Conservation (phyloP, 1,284 basidiomycete genomes). For the Cutaneotrichosporon sp. region DNA sequence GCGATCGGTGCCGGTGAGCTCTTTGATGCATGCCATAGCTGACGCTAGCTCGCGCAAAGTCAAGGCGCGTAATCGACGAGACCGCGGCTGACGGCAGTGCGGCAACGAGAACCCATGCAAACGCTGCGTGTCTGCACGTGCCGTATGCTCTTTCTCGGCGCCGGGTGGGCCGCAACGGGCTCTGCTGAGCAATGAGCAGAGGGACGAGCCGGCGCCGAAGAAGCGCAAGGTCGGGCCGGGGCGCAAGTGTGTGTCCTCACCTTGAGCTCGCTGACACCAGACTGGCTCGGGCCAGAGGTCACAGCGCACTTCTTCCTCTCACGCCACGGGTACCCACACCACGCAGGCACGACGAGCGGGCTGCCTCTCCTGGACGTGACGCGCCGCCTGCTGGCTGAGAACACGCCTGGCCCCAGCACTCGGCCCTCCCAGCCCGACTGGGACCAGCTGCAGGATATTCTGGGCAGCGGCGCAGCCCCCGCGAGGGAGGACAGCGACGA, state of each 20-base stretch:
- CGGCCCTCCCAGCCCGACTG: conserved; percentile 11
- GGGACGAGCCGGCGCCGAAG: neutral
- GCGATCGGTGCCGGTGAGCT: conserved; percentile 16
- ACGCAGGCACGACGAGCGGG: conserved; percentile 18
- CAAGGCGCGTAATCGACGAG: conserved; percentile 7
- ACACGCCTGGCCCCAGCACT: neutral
- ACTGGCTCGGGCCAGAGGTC: neutral
- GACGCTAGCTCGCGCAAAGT: conserved; percentile 10
- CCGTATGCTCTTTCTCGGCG: conserved; percentile 13
- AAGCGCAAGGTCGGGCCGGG: neutral
- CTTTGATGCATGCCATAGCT: neutral
- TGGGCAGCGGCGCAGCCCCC: neutral
- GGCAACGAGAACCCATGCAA: conserved; percentile 17
- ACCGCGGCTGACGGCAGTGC: conserved; percentile 11
- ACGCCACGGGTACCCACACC: conserved; percentile 10
- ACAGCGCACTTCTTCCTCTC: conserved; percentile 18
- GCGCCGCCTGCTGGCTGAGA: neutral
- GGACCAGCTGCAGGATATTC: conserved; percentile 16
- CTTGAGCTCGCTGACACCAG: neutral
- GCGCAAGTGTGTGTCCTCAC: neutral
- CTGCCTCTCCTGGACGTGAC: conserved; percentile 19
- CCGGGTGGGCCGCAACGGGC: neutral
- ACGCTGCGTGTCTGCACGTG: conserved; percentile 12
- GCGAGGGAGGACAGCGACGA: neutral
- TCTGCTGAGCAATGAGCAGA: conserved; percentile 7